Conservation (phyloP, 345 rosid genomes). For the Aquilaria sinensis region DNA sequence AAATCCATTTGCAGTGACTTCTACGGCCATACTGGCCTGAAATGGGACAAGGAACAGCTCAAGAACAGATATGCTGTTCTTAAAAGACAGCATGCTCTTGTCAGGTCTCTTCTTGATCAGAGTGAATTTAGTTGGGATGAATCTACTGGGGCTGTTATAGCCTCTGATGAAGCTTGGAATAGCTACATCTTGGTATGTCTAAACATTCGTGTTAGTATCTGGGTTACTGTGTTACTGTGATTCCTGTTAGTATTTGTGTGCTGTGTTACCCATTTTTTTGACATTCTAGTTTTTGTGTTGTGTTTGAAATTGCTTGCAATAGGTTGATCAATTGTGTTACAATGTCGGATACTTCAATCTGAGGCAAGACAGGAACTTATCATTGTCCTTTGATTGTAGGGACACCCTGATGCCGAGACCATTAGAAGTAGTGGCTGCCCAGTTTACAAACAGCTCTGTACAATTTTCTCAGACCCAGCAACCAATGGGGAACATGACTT, state of each 20-base stretch:
- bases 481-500: constrained; percentile 23
- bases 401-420: constrained; percentile 45
- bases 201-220: not conserved
- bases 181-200: constrained; percentile 28
- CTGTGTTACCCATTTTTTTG: not conserved
- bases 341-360: not conserved
- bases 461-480: constrained; percentile 32
- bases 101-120: constrained; percentile 32
- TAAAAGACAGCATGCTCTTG: constrained; percentile 33
- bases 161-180: constrained; percentile 42
- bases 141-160: constrained; percentile 29
- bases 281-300: too few relatives aligned
- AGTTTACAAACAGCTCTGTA: constrained; percentile 38
- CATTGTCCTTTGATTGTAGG: constrained; percentile 27
- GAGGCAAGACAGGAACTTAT: constrained; percentile 5
- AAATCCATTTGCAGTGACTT: constrained; percentile 31
- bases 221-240: too few relatives aligned
- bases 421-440: constrained; percentile 41
- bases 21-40: constrained; percentile 26
- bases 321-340: too few relatives aligned
- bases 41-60: constrained; percentile 42
- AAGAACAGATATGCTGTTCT: constrained; percentile 31
- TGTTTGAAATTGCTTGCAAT: too few relatives aligned
- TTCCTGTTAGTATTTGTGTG: not conserved
- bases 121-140: constrained; percentile 36